Base-by-base conservation (phyloP, 352 stramenopile species). In the Globisporangium paroecandrum region DNA sequence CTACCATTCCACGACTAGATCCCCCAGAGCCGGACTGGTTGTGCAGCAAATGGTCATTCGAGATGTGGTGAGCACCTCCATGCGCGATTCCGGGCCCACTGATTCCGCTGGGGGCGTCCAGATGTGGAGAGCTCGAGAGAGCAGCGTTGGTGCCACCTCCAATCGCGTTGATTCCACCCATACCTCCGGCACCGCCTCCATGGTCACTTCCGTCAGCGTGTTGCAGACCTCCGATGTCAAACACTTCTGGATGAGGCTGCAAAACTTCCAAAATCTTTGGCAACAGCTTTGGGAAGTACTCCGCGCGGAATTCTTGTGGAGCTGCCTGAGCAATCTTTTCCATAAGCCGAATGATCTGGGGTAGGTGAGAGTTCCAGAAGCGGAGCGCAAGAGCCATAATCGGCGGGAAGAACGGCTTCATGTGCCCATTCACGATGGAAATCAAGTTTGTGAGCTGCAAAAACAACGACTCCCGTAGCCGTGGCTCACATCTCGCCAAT, bases 311-410 rank as follows among this genome's bases (percentile, higher is more conserved):
- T 24, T 94, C 88, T 15, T 87, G 77, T 0, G 81, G 82, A 0
- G 85, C 79, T 4, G 87, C 83, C 34, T 92, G 78, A 0, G 88
- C 85, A 22, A 97, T 90, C 49, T 94, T 89, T 66, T 99, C 94
- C 9, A 99, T 88, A 9, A 99, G 84, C 0, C 84, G 90, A 25
- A 99, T 94, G 64, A 99, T 97, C 63, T 98, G 94, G 22, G 91
- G 82, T 29, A 99, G 79, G 77, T 99, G 97, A 1, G 90, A 83
- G n/a, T 82, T 77, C 98, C 98, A 99, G 69, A 98, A 99, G 15
- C 97, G 87, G 56, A 98, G 82, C 13, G 98, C 87, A 4, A 99
- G 87, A 47, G 97, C 87, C 77, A 99, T 98, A 60, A 99, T 99
- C 5, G 89, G 87, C 4, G 91, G 85, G 20, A 99, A 92, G 77